These are phyloP conservation scores for Musa schizocarpa DNA, from an alignment of 176 grass and related monocot species.

Conservation along the genomic window DNA sequence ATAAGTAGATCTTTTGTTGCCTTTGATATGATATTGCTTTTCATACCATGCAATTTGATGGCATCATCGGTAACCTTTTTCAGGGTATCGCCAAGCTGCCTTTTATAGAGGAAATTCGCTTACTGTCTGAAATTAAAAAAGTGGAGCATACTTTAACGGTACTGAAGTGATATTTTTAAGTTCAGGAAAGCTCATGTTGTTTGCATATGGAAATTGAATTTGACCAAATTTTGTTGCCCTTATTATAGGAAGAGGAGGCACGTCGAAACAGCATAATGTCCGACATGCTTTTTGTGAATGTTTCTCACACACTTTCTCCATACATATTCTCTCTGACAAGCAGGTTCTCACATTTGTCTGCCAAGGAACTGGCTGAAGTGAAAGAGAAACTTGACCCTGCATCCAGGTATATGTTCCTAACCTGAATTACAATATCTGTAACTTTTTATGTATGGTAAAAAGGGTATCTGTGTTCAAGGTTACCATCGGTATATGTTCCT, in stretches of 20 bases:
- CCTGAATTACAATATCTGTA: not conserved
- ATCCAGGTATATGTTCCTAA: slow-evolving; percentile 47
- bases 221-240: slow-evolving; percentile 16
- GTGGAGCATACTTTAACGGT: slow-evolving; percentile 93
- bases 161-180: slow-evolving; percentile 5
- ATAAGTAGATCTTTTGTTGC: not conserved
- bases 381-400: slow-evolving; percentile 81
- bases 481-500: not conserved
- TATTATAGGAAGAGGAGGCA: slow-evolving; percentile 78
- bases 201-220: not conserved
- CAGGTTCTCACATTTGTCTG: slow-evolving; percentile 63
- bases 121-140: slow-evolving; percentile 78
- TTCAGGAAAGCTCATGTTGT: not conserved
- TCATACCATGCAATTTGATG: slow-evolving; percentile 6
- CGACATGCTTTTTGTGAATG: slow-evolving; percentile 97
- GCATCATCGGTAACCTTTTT: slow-evolving; percentile 21
- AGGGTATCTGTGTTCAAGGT: no score
- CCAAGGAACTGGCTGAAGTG: slow-evolving; percentile 46
- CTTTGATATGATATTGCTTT: not conserved
- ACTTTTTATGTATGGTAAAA: not conserved
- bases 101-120: slow-evolving; percentile 84
- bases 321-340: slow-evolving; percentile 85
- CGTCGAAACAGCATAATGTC: slow-evolving; percentile 81
- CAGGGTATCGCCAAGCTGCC: slow-evolving; percentile 95
- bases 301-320: slow-evolving; percentile 75